Evolutionary conservation across 1,139 yeast species (phyloP).

Genomic region (Taphrina wiesneri): DNA sequence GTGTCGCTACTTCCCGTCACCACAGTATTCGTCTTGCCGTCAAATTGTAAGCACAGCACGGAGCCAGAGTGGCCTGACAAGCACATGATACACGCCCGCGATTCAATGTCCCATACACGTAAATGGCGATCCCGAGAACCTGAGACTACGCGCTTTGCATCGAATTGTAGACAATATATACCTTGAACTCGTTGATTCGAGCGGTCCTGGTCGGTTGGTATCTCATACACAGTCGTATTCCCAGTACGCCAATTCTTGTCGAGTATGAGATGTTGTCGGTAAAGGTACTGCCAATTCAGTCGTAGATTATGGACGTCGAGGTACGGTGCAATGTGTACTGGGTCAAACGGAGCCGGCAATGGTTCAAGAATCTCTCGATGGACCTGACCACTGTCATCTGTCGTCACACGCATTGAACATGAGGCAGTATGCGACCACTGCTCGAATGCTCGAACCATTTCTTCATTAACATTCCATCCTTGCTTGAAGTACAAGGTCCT

Average conservation of each 20-base stretch:
- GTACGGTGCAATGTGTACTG: conserved; percentile 20
- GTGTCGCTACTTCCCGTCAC: conserved; percentile 45
- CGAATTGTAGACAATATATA: conserved; percentile 39
- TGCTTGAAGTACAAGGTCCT: conserved; percentile 33
- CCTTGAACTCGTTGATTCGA: conserved; percentile 31
- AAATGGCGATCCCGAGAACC: conserved; percentile 35
- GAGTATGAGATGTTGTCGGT: conserved; percentile 33
- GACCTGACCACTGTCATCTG: conserved; percentile 13
- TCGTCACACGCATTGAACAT: conserved; percentile 3
- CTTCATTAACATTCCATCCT: conserved; percentile 35
- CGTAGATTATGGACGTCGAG: conserved; percentile 11
- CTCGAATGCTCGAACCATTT: conserved; percentile 25
- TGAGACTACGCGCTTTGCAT: conserved; percentile 39
- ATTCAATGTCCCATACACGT: conserved; percentile 36
- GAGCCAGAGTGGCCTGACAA: conserved; percentile 36
- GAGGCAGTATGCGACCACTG: conserved; percentile 27
- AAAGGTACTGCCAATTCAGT: conserved; percentile 36
- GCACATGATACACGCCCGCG: conserved; percentile 22
- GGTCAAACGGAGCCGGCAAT: conserved; percentile 15
- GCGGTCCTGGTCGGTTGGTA: conserved; percentile 24
- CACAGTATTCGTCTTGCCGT: conserved; percentile 24
- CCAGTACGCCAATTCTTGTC: conserved; percentile 37
- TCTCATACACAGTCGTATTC: conserved; percentile 14
- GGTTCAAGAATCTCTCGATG: conserved; percentile 9
- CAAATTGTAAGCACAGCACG: conserved; percentile 37